A percentile compares a stretch with the other conserved stretches of the same genome.
phyloP scores from a whole-genome alignment of 164 flowering plant genomes.

The Berberis vulgaris region DNA sequence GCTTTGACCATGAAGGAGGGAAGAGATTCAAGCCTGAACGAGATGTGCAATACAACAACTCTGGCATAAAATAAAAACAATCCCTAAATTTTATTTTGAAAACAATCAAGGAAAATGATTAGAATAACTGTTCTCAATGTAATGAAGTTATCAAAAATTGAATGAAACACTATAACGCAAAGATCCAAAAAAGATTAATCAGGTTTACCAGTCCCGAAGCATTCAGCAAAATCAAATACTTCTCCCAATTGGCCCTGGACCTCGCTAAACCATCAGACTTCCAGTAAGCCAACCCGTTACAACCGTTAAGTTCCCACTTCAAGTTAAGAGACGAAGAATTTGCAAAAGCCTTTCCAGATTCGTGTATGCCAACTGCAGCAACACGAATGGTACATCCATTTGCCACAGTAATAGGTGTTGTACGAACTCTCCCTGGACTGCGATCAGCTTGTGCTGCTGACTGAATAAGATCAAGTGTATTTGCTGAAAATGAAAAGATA shows the following conservation, averaged over 20 bases:
- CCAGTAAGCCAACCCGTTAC: conserved; percentile 65
- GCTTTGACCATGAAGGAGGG: too few species aligned
- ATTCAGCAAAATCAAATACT: conserved; percentile 67
- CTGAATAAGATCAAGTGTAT: conserved; percentile 36
- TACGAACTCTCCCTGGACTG: conserved; percentile 39
- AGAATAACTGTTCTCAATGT: too few species aligned
- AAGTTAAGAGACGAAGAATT: conserved; percentile 82
- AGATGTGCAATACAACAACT: too few species aligned
- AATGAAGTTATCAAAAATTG: too few species aligned
- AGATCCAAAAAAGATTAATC: conserved; percentile 1
- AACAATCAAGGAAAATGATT: too few species aligned
- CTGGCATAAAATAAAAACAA: too few species aligned
- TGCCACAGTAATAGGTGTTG: conserved; percentile 64
- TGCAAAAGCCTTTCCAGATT: conserved; percentile 75
- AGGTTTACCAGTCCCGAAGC: conserved; percentile 58
- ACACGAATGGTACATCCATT: conserved; percentile 76
- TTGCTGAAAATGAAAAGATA: conserved; percentile 33
- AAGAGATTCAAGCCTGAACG: too few species aligned
- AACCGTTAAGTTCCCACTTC: conserved; percentile 61
- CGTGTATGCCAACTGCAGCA: conserved; percentile 75
- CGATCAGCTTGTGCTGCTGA: conserved; percentile 58
- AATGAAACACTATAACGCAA: background rate
- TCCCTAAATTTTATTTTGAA: too few species aligned
- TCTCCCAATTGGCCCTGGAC: conserved; percentile 61
- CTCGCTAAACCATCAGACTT: conserved; percentile 24